phyloP scores from a whole-genome alignment of 768 basidiomycete species.

The Russula emetica region DNA sequence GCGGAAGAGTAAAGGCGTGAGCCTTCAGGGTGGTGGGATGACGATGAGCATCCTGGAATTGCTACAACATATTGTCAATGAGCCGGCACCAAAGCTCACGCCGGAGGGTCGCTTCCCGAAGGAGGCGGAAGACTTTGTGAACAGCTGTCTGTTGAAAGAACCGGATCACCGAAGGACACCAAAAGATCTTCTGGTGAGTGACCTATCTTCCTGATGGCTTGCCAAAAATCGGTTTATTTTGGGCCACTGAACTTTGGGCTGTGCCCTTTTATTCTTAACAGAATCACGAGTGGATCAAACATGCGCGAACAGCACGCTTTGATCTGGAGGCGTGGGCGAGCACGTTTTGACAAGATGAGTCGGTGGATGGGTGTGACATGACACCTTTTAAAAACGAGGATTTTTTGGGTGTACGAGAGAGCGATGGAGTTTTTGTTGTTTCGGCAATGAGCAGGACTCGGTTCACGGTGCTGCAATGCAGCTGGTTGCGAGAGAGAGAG shows the following conservation, averaged over 20 bases:
- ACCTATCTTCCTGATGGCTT: neutral
- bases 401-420: neutral
- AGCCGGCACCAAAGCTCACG: constrained; percentile 86
- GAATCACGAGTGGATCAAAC: constrained; percentile 74
- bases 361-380: neutral
- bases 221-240: neutral
- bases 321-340: constrained; percentile 26
- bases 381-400: neutral
- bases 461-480: constrained; percentile 2
- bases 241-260: neutral
- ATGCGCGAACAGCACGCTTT: constrained; percentile 62
- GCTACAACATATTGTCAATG: constrained; percentile 97
- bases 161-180: constrained; percentile 79
- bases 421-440: neutral
- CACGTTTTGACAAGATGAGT: neutral
- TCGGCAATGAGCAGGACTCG: constrained; percentile 20
- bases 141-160: constrained; percentile 88
- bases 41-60: constrained; percentile 98
- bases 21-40: constrained; percentile 90
- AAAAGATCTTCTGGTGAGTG: constrained; percentile 75
- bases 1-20: constrained; percentile 88
- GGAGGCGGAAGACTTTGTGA: constrained; percentile 80
- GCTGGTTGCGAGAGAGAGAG: constrained; percentile 3
- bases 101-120: constrained; percentile 67
- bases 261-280: constrained; percentile 31